Percentiles rank a stretch among this genome's conserved stretches.
These are phyloP conservation scores for Lasiodiplodia hormozganensis DNA, from an alignment of 2,329 filamentous ascomycete genomes.

Conservation along the genomic window DNA sequence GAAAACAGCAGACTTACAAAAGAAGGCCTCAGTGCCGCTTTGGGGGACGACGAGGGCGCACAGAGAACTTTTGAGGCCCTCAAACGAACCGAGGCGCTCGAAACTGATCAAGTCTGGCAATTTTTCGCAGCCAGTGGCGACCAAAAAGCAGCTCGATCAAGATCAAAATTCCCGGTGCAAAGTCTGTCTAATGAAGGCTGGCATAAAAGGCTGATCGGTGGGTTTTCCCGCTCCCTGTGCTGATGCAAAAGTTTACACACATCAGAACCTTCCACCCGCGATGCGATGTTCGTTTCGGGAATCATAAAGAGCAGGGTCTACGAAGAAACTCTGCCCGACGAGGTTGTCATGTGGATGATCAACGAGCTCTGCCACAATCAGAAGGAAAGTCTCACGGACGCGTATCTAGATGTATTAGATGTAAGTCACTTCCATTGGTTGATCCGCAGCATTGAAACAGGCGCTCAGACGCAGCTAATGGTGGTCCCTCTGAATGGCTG, in stretches of 20 bases:
- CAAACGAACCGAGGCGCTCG: constrained; percentile 65
- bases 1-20: background rate
- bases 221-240: background rate
- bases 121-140: constrained; percentile 54
- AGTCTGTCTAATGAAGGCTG: constrained; percentile 36
- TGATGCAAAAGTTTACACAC: background rate
- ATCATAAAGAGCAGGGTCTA: constrained; percentile 50
- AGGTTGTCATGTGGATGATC: constrained; percentile 52
- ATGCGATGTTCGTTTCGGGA: constrained; percentile 52
- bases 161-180: constrained; percentile 32
- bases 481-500: background rate
- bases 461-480: background rate
- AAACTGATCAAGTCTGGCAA: constrained; percentile 60
- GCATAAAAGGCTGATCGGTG: constrained; percentile 18
- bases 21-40: background rate
- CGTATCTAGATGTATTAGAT: constrained; percentile 43
- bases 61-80: constrained; percentile 39
- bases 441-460: background rate
- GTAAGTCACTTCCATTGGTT: constrained; percentile 30
- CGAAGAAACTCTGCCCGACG: constrained; percentile 45
- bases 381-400: constrained; percentile 45
- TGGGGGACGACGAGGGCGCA: constrained; percentile 1
- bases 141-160: background rate
- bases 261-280: constrained; percentile 33
- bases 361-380: constrained; percentile 40